Evolutionary conservation across 306 rosid genomes (phyloP), one percentile per base, ranked within the genome.

Genomic region (Cucurbita argyrosperma): DNA sequence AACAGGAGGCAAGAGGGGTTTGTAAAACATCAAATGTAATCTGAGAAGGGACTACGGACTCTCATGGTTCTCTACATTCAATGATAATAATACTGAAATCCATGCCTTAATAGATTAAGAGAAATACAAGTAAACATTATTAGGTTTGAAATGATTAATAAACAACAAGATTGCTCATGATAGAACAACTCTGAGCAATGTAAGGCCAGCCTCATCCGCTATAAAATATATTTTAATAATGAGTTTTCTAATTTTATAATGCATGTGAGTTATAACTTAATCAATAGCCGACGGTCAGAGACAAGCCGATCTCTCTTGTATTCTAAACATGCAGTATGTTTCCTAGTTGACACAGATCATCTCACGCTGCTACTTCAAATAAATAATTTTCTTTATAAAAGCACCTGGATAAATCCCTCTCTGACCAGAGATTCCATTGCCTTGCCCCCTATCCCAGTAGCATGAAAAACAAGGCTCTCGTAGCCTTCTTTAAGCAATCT

Each of bases 361-460:
- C n/a, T 9, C 50, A 42, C 26, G 30, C 0, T 16, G 30, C 21
- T 3, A 26, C 40, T 67, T 11, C 4, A 67, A 67, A 67, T 18
- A 67, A 46, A 46, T 65, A 7, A 65, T 42, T 18, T 45, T 65
- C 52, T 23, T 14, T 12, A 21, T 38, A 57, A 10, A 68, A n/a
- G 60, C 84, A 93, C 97, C 97, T 90, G 90, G 71, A 93, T 86
- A 76, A 90, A 85, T 61, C 94, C 98, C 78, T 85, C 97, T 80
- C 81, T 85, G 79, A 90, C 93, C 78, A 93, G 83, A 79, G 85
- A 81, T 87, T 93, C 97, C 98, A 93, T 89, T n/a, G 96, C 98
- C 79, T 84, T 89, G 42, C 98, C 98, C 6, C 98, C 97, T 54
- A 93, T 96, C 67, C 98, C 98, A 58, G 97, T 93, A 39, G 96